Evolutionary conservation across 1,284 basidiomycete species (phyloP).

Genomic region (Cryptococcus jaspeensis): DNA sequence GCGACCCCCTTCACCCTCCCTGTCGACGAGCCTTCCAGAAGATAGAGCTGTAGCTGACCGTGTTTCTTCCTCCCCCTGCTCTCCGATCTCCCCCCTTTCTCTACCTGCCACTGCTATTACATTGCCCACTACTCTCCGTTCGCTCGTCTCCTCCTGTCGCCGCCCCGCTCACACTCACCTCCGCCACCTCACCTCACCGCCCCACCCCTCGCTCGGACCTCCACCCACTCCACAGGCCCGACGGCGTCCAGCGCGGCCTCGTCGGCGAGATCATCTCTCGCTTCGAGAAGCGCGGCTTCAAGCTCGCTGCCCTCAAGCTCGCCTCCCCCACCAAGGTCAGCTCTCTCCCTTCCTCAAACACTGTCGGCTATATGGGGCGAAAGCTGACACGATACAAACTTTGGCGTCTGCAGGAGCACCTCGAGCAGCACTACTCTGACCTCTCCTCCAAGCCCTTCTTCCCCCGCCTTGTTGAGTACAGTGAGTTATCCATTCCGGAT

Average conservation of each 20-base stretch:
- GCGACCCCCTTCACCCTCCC: neutral
- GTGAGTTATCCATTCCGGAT: constrained; percentile 26
- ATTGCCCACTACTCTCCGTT: neutral
- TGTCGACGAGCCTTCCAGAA: neutral
- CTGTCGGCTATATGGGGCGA: neutral
- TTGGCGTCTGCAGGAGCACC: constrained; percentile 58
- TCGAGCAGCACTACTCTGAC: constrained; percentile 91
- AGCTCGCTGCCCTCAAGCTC: constrained; percentile 79
- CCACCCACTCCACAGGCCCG: constrained; percentile 62
- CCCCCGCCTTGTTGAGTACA: constrained; percentile 85
- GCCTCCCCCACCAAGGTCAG: constrained; percentile 63
- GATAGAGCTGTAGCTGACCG: constrained; percentile 1
- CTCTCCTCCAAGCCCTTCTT: constrained; percentile 90
- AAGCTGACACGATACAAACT: neutral
- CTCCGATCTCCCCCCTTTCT: neutral
- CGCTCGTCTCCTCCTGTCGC: neutral
- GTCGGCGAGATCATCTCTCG: constrained; percentile 89
- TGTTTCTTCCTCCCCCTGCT: neutral
- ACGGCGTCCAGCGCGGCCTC: constrained; percentile 94
- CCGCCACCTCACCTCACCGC: neutral
- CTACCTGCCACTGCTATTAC: neutral
- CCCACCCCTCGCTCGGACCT: constrained; percentile 3
- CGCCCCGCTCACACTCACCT: neutral
- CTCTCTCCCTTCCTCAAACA: neutral
- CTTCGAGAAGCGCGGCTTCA: constrained; percentile 95